These are phyloP conservation scores for Chlamydomonas urium DNA, from an alignment of 139 green algal species.

Conservation along the genomic window DNA sequence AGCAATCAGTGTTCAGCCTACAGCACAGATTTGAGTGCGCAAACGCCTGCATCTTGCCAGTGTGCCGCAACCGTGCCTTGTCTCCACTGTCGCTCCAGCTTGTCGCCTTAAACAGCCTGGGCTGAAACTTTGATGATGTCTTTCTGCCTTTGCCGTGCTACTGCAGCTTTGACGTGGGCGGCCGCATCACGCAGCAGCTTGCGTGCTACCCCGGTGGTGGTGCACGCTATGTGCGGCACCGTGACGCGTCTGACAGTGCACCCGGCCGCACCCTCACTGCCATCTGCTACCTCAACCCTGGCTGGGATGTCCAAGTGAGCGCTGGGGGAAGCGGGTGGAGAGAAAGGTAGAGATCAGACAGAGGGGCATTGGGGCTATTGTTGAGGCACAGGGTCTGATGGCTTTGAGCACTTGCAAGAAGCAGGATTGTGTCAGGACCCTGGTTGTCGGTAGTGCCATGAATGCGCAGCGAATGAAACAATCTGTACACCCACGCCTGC, in stretches of 20 bases:
- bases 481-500: too few relatives aligned
- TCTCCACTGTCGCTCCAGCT: neutral
- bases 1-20: neutral
- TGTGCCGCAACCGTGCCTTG: neutral
- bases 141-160: neutral
- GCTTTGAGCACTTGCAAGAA: too few relatives aligned
- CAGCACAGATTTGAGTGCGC: neutral
- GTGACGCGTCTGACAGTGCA: slow-evolving; percentile 41
- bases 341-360: too few relatives aligned
- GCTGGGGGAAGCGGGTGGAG: neutral
- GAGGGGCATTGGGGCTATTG: too few relatives aligned
- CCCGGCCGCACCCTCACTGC: slow-evolving; percentile 53
- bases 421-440: too few relatives aligned
- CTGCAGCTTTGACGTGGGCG: slow-evolving; percentile 51
- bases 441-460: too few relatives aligned
- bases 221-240: slow-evolving; percentile 65
- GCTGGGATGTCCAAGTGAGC: slow-evolving; percentile 32
- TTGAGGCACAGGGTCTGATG: too few relatives aligned
- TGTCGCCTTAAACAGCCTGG: neutral
- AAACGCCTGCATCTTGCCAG: neutral
- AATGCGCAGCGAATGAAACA: too few relatives aligned
- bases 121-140: neutral
- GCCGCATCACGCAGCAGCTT: slow-evolving; percentile 56
- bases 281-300: slow-evolving; percentile 66
- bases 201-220: slow-evolving; percentile 63